Conservation (phyloP, 495 filamentous ascomycete genomes). For the Annulohypoxylon moriforme region DNA sequence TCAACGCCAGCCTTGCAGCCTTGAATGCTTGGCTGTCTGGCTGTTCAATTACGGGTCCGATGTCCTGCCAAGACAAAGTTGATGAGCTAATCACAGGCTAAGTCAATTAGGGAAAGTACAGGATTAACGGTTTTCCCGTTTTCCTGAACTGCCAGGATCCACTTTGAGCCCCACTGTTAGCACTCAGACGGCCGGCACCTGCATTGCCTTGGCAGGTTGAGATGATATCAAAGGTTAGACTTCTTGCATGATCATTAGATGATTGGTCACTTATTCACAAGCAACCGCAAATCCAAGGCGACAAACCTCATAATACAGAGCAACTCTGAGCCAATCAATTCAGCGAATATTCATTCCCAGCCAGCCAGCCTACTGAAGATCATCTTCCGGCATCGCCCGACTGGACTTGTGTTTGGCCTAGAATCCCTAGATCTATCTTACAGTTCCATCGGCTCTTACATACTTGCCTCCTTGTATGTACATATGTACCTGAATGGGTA, state of each 20-base stretch:
- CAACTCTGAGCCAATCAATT: conserved; percentile 26
- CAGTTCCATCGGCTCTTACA: conserved; percentile 3
- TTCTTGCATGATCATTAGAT: conserved; percentile 1
- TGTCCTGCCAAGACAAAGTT: conserved; percentile 1
- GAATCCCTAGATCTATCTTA: conserved; percentile 38
- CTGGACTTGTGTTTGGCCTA: conserved; percentile 27
- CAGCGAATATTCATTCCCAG: conserved; percentile 7
- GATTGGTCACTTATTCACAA: conserved; percentile 32
- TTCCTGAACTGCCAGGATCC: not conserved
- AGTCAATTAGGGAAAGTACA: conserved; percentile 28
- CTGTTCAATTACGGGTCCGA: not conserved
- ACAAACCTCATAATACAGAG: conserved; percentile 21
- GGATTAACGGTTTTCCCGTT: conserved; percentile 39
- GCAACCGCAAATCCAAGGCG: conserved; percentile 36
- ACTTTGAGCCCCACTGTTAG: not conserved
- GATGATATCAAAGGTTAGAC: conserved; percentile 24
- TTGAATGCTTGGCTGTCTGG: too few species aligned
- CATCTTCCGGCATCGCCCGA: conserved; percentile 45
- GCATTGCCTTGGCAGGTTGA: conserved; percentile 6
- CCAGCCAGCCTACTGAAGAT: conserved; percentile 39
- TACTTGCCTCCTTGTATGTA: too few species aligned
- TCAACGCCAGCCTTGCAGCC: conserved; percentile 52
- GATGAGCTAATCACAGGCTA: conserved; percentile 11
- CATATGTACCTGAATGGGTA: not conserved
- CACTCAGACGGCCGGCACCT: conserved; percentile 1